Percentiles rank a stretch among this genome's conserved stretches.
phyloP scores from a whole-genome alignment of 495 filamentous ascomycete species.

The Penicillium nucicola region DNA sequence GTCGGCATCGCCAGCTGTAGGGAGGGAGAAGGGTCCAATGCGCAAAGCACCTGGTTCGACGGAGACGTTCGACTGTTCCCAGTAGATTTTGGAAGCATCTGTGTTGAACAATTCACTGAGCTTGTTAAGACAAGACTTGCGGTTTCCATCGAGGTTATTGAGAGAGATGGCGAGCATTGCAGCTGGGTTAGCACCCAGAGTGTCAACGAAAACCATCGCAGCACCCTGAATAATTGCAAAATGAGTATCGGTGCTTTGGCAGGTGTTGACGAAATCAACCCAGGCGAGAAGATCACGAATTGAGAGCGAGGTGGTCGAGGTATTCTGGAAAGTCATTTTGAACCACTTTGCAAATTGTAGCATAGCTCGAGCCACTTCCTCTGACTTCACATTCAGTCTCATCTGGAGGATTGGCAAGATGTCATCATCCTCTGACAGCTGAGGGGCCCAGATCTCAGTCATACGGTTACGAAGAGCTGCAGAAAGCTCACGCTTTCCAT shows the following conservation, averaged over 20 bases:
- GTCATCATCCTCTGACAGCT: conserved; percentile 74
- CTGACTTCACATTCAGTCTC: conserved; percentile 61
- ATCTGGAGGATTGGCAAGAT: conserved; percentile 79
- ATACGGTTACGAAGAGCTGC: conserved; percentile 94
- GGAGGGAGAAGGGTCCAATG: conserved; percentile 73
- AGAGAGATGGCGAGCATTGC: conserved; percentile 68
- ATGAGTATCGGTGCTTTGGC: conserved; percentile 41
- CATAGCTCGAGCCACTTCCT: conserved; percentile 50
- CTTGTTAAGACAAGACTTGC: conserved; percentile 67
- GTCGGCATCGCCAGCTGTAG: conserved; percentile 41
- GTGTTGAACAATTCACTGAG: conserved; percentile 62
- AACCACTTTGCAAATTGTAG: conserved; percentile 93
- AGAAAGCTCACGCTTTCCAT: conserved; percentile 95
- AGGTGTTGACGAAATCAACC: conserved; percentile 87
- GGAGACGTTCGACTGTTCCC: conserved; percentile 45
- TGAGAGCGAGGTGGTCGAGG: conserved; percentile 70
- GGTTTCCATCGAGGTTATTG: conserved; percentile 56
- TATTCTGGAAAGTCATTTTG: conserved; percentile 69
- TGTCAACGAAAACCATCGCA: conserved; percentile 93
- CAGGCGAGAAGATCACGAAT: conserved; percentile 88
- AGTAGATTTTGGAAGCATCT: conserved; percentile 64
- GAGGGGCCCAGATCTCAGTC: conserved; percentile 97
- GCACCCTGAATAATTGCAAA: conserved; percentile 79
- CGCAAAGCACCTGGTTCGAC: conserved; percentile 48
- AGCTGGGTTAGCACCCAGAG: conserved; percentile 89